Percentiles rank a stretch among this genome's conserved stretches.
phyloP scores from a whole-genome alignment of 345 rosid genomes.

The Physaria fendleri region DNA sequence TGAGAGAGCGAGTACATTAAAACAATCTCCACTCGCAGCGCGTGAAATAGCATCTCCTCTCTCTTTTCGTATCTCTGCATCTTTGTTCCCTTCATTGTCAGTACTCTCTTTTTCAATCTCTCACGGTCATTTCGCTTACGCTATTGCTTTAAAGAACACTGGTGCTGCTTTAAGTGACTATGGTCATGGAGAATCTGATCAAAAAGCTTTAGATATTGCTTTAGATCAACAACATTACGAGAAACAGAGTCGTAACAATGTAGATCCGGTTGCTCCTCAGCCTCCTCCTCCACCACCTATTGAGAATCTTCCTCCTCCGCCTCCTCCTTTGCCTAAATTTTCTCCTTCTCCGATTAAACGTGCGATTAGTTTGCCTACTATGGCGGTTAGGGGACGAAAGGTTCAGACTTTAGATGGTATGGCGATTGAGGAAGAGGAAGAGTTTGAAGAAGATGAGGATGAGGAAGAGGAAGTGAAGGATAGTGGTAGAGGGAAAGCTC shows the following conservation, averaged over 20 bases:
- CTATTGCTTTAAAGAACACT: slow-evolving; percentile 63
- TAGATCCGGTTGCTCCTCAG: slow-evolving; percentile 33
- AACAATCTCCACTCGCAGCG: slow-evolving; percentile 12
- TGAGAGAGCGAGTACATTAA: slow-evolving; percentile 32
- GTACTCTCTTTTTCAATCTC: background rate
- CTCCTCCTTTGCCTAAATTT: slow-evolving; percentile 73
- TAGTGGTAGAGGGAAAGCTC: background rate
- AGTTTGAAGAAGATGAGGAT: slow-evolving; percentile 37
- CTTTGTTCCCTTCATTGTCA: slow-evolving; percentile 15
- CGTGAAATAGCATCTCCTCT: background rate
- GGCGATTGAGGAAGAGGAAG: slow-evolving; percentile 52
- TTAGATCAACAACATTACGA: slow-evolving; percentile 21
- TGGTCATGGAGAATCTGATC: slow-evolving; percentile 69
- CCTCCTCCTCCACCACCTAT: slow-evolving; percentile 63
- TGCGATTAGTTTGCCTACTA: slow-evolving; percentile 58
- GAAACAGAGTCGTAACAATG: slow-evolving; percentile 17
- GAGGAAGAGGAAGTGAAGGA: slow-evolving; percentile 29
- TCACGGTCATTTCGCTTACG: slow-evolving; percentile 61
- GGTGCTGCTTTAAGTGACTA: slow-evolving; percentile 93
- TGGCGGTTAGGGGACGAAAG: slow-evolving; percentile 33
- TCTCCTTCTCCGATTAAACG: slow-evolving; percentile 80
- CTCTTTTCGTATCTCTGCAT: background rate
- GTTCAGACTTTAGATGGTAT: slow-evolving; percentile 31
- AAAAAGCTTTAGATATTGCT: slow-evolving; percentile 14
- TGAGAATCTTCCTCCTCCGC: slow-evolving; percentile 62